A percentile compares a stretch with the other conserved stretches of the same genome.
Evolutionary conservation across 1,139 yeast species (phyloP).

Genomic region (Blastobotrys apis): DNA sequence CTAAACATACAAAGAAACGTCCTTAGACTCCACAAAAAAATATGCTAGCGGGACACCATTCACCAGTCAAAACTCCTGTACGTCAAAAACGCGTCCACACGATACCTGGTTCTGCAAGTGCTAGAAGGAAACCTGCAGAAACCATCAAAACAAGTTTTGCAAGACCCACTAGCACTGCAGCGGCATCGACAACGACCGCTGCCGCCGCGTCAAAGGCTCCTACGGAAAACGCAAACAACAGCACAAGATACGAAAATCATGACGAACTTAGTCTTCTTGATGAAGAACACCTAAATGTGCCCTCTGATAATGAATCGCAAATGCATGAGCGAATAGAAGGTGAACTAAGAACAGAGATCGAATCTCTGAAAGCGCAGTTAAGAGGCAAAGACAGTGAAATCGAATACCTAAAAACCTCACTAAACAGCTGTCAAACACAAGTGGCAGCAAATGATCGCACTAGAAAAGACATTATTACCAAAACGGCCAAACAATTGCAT

Average conservation of each 20-base stretch:
- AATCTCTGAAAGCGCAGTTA: constrained; percentile 26
- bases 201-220: background rate
- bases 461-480: constrained; percentile 42
- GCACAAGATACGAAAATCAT: background rate
- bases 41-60: too few relatives aligned
- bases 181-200: too few relatives aligned
- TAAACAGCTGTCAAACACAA: constrained; percentile 22
- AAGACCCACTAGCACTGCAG: background rate
- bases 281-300: background rate
- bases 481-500: constrained; percentile 61
- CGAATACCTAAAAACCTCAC: constrained; percentile 19
- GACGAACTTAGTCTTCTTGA: constrained; percentile 5
- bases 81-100: constrained; percentile 1
- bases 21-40: too few relatives aligned
- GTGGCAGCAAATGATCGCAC: constrained; percentile 45
- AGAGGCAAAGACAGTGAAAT: constrained; percentile 30
- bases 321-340: background rate
- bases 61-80: constrained; percentile 1
- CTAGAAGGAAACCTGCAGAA: background rate
- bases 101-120: background rate
- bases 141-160: background rate
- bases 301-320: background rate
- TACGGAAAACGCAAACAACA: background rate
- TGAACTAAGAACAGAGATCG: constrained; percentile 23
- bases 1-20: too few relatives aligned